Evolutionary conservation across 2,329 filamentous ascomycete species (phyloP).

Genomic region (Phoma sp.): DNA sequence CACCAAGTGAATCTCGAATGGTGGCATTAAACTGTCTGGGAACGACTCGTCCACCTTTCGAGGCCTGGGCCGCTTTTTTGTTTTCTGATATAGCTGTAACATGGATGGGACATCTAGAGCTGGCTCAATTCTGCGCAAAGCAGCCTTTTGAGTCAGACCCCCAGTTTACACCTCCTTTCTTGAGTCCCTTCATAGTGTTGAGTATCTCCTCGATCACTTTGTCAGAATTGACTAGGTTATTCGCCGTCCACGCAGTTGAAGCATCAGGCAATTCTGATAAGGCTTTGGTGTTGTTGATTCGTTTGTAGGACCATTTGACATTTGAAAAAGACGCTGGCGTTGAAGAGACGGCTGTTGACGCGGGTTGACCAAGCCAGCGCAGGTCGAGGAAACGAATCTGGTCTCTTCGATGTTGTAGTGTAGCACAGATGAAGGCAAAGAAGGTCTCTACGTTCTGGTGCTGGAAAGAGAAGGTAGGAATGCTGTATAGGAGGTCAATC

Average conservation of each 20-base stretch:
- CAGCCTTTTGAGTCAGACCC: neutral
- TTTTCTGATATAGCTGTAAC: too few relatives aligned
- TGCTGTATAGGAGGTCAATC: constrained; percentile 1
- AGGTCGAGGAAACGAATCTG: neutral
- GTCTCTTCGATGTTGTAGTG: neutral
- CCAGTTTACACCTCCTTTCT: constrained; percentile 1
- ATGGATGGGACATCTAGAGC: too few relatives aligned
- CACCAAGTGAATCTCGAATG: too few relatives aligned
- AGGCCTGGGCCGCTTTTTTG: too few relatives aligned
- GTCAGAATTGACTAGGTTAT: neutral
- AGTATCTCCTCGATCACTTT: constrained; percentile 1
- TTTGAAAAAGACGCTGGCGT: neutral
- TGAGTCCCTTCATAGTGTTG: neutral
- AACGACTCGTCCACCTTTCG: too few relatives aligned
- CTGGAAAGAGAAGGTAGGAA: neutral
- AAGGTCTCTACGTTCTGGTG: constrained; percentile 2
- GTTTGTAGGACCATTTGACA: constrained; percentile 1
- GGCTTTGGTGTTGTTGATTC: neutral
- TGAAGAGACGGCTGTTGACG: neutral
- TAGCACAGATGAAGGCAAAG: neutral
- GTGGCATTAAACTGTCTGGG: too few relatives aligned
- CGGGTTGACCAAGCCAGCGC: neutral
- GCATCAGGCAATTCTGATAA: neutral
- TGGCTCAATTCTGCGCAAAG: neutral
- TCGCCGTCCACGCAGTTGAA: neutral